Evolutionary conservation across 2,329 filamentous ascomycete genomes (phyloP).

Genomic region (Hyphodiscus sp.): DNA sequence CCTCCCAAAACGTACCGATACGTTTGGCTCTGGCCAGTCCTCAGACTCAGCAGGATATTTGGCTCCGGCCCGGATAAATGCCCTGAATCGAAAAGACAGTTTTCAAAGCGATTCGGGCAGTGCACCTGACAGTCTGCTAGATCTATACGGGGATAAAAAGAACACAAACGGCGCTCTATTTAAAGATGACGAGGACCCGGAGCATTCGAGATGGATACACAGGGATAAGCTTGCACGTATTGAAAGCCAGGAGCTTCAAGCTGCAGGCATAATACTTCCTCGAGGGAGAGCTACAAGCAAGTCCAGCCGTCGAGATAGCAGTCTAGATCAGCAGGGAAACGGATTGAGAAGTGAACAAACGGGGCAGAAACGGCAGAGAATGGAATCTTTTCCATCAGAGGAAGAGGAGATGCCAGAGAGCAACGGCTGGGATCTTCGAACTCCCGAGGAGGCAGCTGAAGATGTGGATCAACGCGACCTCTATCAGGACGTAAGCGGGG

Average conservation of each 20-base stretch:
- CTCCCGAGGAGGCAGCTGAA: constrained; percentile 70
- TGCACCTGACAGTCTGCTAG: constrained; percentile 40
- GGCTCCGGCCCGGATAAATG: constrained; percentile 30
- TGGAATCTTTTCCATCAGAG: constrained; percentile 34
- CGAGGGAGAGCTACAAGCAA: constrained; percentile 47
- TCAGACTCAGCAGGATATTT: constrained; percentile 27
- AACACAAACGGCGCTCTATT: constrained; percentile 16
- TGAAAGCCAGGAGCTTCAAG: constrained; percentile 73
- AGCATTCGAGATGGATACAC: constrained; percentile 77
- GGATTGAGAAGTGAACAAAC: constrained; percentile 29
- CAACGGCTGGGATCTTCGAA: constrained; percentile 64
- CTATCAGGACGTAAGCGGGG: constrained; percentile 46
- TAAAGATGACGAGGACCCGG: constrained; percentile 37
- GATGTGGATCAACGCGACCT: constrained; percentile 46
- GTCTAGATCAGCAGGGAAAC: constrained; percentile 26
- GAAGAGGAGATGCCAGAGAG: constrained; percentile 35
- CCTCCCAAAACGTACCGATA: constrained; percentile 17
- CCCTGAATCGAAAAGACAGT: constrained; percentile 35
- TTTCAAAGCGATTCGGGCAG: constrained; percentile 36
- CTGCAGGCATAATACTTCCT: constrained; percentile 62
- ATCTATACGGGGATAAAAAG: constrained; percentile 32
- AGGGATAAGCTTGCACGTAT: constrained; percentile 77
- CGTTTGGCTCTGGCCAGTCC: constrained; percentile 10
- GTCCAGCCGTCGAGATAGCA: constrained; percentile 35
- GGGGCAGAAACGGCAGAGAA: constrained; percentile 32